Evolutionary conservation across 306 rosid genomes (phyloP), one percentile per base, ranked within the genome.

Genomic region (Purshia tridentata): DNA sequence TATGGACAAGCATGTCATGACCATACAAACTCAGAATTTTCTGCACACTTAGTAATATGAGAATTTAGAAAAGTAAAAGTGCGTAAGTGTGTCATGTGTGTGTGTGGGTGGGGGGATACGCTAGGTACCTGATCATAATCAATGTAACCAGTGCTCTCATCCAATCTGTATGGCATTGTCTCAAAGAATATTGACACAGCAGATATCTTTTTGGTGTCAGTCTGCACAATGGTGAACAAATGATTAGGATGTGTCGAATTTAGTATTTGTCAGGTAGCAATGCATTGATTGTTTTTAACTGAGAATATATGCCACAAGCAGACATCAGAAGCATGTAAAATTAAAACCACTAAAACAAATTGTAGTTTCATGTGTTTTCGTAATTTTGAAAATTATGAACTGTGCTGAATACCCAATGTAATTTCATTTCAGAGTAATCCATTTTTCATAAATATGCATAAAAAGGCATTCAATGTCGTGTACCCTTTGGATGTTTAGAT

Each of bases 151-250:
- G 96, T 90, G 83, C 86, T 65, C 79, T 88, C 97, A 78, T 91
- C 74, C 86, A 91, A 87, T 72, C 97, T 85, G 66, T 88, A 91
- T n/a, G 97, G 97, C 97, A 91, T 82, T 64, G 97, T 91, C 87
- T 91, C 97, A 40, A 91, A 91, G 48, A 76, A 88, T 63, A 91
- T 87, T 14, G 94, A 91, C 60, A 91, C 97, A 7, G 97, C 97
- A 52, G 97, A 91, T 72, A 91, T 91, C 88, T 91, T 91, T 79
- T 91, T 91, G 81, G 97, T 91, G 84, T 91, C 97, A 19, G 94
- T 91, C 97, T 91, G 92, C 84, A 81, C 40, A 67, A 76, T 75
- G 61, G 51, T 41, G 50, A 40, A 63, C 29, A 44, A 59, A 69
- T 10, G 45, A 63, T 73, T 45, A 40, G 35, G 35, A 29, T 29